Evolutionary conservation across 495 filamentous ascomycete genomes (phyloP).

Genomic region (Neurospora hispaniola): DNA sequence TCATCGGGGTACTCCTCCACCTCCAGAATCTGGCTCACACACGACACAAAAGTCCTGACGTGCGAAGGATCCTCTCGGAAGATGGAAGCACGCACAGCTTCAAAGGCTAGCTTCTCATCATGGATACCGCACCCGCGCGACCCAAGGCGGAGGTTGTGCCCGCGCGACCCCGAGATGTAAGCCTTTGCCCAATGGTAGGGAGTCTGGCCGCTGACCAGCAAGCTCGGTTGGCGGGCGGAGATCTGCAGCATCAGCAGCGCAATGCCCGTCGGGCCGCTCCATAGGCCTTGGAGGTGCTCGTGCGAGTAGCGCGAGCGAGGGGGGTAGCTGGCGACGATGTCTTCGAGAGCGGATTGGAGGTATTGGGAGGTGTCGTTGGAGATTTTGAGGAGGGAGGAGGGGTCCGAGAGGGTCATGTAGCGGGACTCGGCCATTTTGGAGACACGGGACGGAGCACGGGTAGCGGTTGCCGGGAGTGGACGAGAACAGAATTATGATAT

Average conservation of each 20-base stretch:
- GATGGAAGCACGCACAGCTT: constrained; percentile 40
- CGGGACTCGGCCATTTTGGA: constrained; percentile 1
- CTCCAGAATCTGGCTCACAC: constrained; percentile 24
- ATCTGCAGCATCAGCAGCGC: constrained; percentile 49
- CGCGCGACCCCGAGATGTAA: constrained; percentile 35
- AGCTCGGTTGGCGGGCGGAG: constrained; percentile 33
- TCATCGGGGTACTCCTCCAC: constrained; percentile 33
- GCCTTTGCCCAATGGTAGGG: constrained; percentile 37
- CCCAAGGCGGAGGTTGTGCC: constrained; percentile 22
- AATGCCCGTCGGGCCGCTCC: constrained; percentile 48
- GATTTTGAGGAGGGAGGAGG: constrained; percentile 1
- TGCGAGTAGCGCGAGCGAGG: constrained; percentile 18
- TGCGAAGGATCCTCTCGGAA: constrained; percentile 27
- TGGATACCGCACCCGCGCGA: constrained; percentile 39
- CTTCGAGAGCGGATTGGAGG: constrained; percentile 18
- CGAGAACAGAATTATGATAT: not conserved
- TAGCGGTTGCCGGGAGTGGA: not conserved
- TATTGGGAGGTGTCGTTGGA: constrained; percentile 9
- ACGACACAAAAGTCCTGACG: constrained; percentile 33
- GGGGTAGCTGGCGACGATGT: constrained; percentile 22
- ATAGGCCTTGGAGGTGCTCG: constrained; percentile 36
- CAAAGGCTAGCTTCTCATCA: constrained; percentile 44
- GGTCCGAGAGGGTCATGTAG: constrained; percentile 6
- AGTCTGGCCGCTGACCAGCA: constrained; percentile 32
- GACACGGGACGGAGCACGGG: not conserved